Conservation (phyloP, 2,329 filamentous ascomycete species). For the Chalaropsis ovoidea region DNA sequence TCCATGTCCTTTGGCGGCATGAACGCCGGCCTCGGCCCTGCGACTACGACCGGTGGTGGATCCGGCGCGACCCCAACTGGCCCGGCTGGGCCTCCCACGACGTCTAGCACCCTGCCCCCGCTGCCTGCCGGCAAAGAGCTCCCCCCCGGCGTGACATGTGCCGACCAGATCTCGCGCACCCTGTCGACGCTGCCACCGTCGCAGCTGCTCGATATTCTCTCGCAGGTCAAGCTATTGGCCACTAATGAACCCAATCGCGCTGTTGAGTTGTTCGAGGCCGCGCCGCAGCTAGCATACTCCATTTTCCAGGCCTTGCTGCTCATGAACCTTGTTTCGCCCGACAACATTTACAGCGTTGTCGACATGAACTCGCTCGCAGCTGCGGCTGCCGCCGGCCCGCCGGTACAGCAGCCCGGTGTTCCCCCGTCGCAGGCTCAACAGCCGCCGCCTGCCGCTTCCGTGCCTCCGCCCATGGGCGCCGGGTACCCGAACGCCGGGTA, state of each 20-base stretch:
- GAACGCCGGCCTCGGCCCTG: slow-evolving; percentile 19
- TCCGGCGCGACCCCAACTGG: slow-evolving; percentile 31
- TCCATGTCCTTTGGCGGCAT: slow-evolving; percentile 21
- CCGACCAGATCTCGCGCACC: slow-evolving; percentile 86
- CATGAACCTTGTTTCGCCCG: slow-evolving; percentile 83
- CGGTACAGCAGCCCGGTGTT: slow-evolving; percentile 31
- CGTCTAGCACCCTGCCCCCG: slow-evolving; percentile 55
- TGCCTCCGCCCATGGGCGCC: slow-evolving; percentile 15
- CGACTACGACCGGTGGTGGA: slow-evolving; percentile 31
- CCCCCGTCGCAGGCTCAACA: slow-evolving; percentile 28
- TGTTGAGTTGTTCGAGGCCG: slow-evolving; percentile 74
- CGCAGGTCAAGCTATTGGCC: slow-evolving; percentile 89
- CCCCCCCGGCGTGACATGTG: slow-evolving; percentile 68
- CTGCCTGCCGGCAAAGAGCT: slow-evolving; percentile 78
- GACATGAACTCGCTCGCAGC: slow-evolving; percentile 42
- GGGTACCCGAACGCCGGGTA: slow-evolving; percentile 30
- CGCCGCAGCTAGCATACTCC: slow-evolving; percentile 86
- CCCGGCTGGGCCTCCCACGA: slow-evolving; percentile 30
- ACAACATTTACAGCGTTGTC: slow-evolving; percentile 70
- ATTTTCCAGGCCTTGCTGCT: slow-evolving; percentile 89
- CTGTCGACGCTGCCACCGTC: slow-evolving; percentile 75
- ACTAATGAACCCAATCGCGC: slow-evolving; percentile 70
- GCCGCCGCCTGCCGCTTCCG: not conserved
- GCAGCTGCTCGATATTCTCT: slow-evolving; percentile 85
- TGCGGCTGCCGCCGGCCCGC: slow-evolving; percentile 32